A percentile compares a stretch with the other conserved stretches of the same genome.
Conservation (phyloP, 139 green algal genomes). For the Picocystis salinarum region DNA sequence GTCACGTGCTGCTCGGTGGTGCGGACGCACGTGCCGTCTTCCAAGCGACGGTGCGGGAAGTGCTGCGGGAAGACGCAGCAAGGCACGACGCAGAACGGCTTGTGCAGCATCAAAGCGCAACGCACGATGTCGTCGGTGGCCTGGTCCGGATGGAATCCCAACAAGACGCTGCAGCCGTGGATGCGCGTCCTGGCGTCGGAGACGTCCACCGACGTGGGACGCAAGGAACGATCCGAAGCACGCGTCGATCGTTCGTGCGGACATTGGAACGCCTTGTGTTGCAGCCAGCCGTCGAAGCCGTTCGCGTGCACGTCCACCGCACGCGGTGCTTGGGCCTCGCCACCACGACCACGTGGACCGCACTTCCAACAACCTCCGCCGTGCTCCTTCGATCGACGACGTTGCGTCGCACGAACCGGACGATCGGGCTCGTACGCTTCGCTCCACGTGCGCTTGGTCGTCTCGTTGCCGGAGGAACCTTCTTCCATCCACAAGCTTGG, state of each 20-base stretch:
- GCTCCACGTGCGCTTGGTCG: too few species aligned
- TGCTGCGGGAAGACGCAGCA: conserved; percentile 1
- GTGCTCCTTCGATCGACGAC: too few species aligned
- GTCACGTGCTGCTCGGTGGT: not conserved
- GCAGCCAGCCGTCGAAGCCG: not conserved
- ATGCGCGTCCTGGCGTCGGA: not conserved
- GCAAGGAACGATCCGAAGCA: not conserved
- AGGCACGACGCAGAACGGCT: conserved; percentile 1
- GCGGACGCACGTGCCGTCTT: not conserved
- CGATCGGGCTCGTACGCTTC: too few species aligned
- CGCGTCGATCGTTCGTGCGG: not conserved
- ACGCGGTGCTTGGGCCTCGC: not conserved
- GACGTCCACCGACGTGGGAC: not conserved
- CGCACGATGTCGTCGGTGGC: conserved; percentile 1
- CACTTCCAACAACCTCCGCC: not conserved
- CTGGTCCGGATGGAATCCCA: conserved; percentile 2
- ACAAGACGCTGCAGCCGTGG: not conserved
- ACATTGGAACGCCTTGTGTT: conserved; percentile 1
- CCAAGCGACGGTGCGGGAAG: not conserved
- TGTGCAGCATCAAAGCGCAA: not conserved
- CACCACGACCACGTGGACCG: not conserved
- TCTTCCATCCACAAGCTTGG: too few species aligned
- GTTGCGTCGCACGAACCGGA: too few species aligned
- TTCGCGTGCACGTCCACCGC: not conserved
- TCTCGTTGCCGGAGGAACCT: too few species aligned